Conservation (phyloP, 345 rosid species). For the Jatropha curcas region DNA sequence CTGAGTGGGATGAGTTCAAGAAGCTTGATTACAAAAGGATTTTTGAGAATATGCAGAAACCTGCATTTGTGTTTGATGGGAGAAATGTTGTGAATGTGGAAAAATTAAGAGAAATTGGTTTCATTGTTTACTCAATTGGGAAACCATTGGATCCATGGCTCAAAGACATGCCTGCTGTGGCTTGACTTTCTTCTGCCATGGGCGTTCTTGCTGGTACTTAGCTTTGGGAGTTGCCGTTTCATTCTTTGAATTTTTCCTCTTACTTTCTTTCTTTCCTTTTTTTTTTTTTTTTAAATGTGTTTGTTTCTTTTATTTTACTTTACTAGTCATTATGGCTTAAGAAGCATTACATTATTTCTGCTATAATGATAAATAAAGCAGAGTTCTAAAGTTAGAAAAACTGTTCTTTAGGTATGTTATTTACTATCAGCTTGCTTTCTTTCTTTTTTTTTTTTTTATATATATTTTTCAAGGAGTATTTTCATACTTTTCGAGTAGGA, state of each 20-base stretch:
- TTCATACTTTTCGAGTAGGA: too few species aligned
- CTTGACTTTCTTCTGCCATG: constrained; percentile 3
- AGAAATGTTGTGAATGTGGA: constrained; percentile 21
- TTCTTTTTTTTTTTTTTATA: too few species aligned
- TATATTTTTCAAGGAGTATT: too few species aligned
- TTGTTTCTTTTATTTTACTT: neutral
- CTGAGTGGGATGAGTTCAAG: constrained; percentile 30
- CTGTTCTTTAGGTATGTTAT: neutral
- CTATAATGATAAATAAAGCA: neutral
- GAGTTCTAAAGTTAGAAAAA: neutral
- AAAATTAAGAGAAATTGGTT: constrained; percentile 24
- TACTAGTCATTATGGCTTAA: neutral
- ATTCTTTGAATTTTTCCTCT: neutral
- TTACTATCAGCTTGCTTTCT: too few species aligned
- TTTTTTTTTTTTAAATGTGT: too few species aligned
- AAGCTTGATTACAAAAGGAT: constrained; percentile 26
- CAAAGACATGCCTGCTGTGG: constrained; percentile 29
- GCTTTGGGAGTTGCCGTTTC: neutral
- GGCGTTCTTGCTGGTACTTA: neutral
- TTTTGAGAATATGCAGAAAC: constrained; percentile 25
- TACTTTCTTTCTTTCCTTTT: too few species aligned
- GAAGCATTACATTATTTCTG: neutral
- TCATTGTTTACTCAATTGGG: constrained; percentile 30
- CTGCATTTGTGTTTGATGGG: constrained; percentile 28
- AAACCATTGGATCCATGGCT: constrained; percentile 32